Conservation (phyloP, 2,329 filamentous ascomycete species). For the Aspergillus costaricaensis region DNA sequence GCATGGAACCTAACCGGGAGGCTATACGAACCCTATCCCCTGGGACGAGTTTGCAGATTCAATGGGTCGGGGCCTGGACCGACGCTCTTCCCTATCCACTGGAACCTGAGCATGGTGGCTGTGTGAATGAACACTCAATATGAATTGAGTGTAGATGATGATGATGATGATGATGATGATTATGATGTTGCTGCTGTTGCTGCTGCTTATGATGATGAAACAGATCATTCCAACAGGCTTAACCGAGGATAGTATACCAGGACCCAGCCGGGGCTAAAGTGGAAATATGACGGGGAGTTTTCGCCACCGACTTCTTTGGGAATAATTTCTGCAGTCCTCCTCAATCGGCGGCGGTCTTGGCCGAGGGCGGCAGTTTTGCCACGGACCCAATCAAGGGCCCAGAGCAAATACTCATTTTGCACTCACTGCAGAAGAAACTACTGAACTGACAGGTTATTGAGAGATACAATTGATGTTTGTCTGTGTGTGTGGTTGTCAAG, state of each 20-base stretch:
- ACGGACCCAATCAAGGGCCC: not conserved
- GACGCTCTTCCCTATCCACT: not conserved
- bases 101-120: not conserved
- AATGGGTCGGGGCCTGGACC: not conserved
- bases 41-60: not conserved
- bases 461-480: too few species aligned
- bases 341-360: conserved; percentile 1
- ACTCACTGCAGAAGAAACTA: not conserved
- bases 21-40: not conserved
- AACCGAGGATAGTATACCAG: too few species aligned
- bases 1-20: not conserved
- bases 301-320: not conserved
- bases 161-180: not conserved
- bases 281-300: not conserved
- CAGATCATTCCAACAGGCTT: too few species aligned
- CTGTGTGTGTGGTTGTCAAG: too few species aligned
- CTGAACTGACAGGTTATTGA: too few species aligned
- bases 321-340: not conserved
- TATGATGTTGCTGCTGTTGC: not conserved
- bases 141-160: not conserved
- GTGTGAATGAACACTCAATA: not conserved
- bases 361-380: not conserved
- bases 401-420: too few species aligned
- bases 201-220: too few species aligned
- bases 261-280: not conserved